phyloP scores from a whole-genome alignment of 2,329 filamentous ascomycete genomes.

The Xylariaceae sp. region DNA sequence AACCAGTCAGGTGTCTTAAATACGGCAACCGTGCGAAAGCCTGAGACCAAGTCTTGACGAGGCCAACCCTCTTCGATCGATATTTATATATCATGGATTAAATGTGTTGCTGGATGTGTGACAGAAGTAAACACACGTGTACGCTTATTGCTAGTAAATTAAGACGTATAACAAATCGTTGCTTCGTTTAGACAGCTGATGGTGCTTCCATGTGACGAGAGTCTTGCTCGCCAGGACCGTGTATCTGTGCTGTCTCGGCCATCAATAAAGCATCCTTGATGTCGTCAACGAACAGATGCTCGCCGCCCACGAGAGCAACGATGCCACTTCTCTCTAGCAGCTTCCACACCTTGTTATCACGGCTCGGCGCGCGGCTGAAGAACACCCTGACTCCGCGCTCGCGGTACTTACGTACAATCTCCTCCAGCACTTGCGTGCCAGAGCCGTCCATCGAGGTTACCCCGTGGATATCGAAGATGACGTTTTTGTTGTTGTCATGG shows the following conservation, averaged over 20 bases:
- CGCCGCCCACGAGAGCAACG: slow-evolving; percentile 73
- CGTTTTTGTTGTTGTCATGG: slow-evolving; percentile 78
- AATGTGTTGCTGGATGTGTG: too few species aligned
- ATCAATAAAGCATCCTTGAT: slow-evolving; percentile 79
- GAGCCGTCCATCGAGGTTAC: slow-evolving; percentile 92
- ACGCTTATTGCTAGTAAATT: too few species aligned
- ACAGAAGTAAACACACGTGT: background rate
- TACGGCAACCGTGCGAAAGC: too few species aligned
- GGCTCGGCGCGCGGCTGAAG: slow-evolving; percentile 56
- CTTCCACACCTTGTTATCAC: slow-evolving; percentile 55
- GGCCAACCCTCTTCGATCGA: too few species aligned
- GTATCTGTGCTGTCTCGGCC: slow-evolving; percentile 62
- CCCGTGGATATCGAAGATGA: slow-evolving; percentile 98
- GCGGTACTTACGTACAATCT: slow-evolving; percentile 81
- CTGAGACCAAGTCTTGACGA: too few species aligned
- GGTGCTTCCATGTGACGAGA: background rate
- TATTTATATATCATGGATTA: too few species aligned
- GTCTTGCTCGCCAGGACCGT: slow-evolving; percentile 10
- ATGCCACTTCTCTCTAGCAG: slow-evolving; percentile 78
- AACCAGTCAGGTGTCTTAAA: too few species aligned
- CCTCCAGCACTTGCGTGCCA: slow-evolving; percentile 81
- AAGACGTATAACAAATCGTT: too few species aligned
- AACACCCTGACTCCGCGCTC: slow-evolving; percentile 71
- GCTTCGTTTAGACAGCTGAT: slow-evolving; percentile 3
- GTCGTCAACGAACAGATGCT: slow-evolving; percentile 70